Percentiles rank a stretch among this genome's conserved stretches.
Conservation (phyloP, 2,329 filamentous ascomycete species). For the Colletotrichum sp. region DNA sequence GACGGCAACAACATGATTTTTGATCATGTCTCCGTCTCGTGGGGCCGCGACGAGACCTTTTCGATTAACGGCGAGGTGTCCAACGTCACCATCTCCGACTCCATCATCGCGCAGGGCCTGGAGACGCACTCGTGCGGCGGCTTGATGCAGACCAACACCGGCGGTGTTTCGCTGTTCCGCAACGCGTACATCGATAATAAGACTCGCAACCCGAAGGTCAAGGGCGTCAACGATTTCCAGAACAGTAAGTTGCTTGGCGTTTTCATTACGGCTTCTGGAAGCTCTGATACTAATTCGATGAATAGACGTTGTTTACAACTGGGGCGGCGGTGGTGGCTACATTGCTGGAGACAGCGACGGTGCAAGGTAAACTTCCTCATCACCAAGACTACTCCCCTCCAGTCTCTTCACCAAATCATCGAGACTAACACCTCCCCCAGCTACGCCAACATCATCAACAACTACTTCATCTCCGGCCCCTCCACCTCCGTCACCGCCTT, state of each 20-base stretch:
- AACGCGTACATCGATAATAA: slow-evolving; percentile 64
- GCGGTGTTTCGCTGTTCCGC: slow-evolving; percentile 49
- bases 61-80: slow-evolving; percentile 51
- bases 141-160: slow-evolving; percentile 51
- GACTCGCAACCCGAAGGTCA: slow-evolving; percentile 62
- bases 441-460: slow-evolving; percentile 57
- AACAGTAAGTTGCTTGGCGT: slow-evolving; percentile 30
- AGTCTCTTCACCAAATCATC: not conserved
- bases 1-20: slow-evolving; percentile 60
- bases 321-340: slow-evolving; percentile 58
- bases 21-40: slow-evolving; percentile 57
- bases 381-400: too few species aligned
- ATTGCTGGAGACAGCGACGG: slow-evolving; percentile 56
- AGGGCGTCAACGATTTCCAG: slow-evolving; percentile 59
- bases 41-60: slow-evolving; percentile 62
- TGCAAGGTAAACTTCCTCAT: too few species aligned
- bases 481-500: slow-evolving; percentile 54
- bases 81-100: slow-evolving; percentile 57
- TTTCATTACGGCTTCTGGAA: not conserved
- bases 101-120: slow-evolving; percentile 58
- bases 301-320: slow-evolving; percentile 56
- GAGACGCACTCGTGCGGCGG: slow-evolving; percentile 58
- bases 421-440: slow-evolving; percentile 10
- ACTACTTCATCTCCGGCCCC: slow-evolving; percentile 62
- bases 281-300: not conserved